Evolutionary conservation across 2,329 filamentous ascomycete species (phyloP).

Genomic region (Chaetomiaceae sp.): DNA sequence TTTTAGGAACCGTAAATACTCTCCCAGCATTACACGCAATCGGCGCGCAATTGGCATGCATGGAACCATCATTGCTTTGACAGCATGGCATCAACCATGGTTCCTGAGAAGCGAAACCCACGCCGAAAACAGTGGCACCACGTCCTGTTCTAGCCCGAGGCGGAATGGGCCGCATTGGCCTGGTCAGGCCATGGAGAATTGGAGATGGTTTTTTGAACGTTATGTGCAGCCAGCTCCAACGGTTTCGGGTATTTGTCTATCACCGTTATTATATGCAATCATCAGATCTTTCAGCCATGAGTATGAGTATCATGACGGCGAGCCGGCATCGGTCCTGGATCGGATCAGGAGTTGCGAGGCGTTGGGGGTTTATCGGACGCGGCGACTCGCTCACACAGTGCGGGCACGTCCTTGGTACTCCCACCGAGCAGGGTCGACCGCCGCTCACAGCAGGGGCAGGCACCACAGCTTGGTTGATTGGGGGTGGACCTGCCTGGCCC

Average conservation of each 20-base stretch:
- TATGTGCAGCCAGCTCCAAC: no score
- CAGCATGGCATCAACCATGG: no score
- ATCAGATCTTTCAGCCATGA: background rate
- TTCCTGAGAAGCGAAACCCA: background rate
- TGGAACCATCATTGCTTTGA: no score
- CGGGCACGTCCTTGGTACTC: background rate
- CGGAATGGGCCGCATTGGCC: no score
- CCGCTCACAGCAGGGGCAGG: slow-evolving; percentile 8
- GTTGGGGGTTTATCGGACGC: background rate
- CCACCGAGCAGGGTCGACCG: background rate
- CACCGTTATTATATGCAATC: no score
- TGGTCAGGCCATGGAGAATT: no score
- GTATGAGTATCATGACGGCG: background rate
- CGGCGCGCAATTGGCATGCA: no score
- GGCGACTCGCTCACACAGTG: slow-evolving; percentile 11
- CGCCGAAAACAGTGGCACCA: background rate
- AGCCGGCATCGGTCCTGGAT: slow-evolving; percentile 13
- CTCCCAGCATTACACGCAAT: no score
- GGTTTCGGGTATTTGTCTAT: no score
- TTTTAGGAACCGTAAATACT: no score
- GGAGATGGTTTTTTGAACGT: no score
- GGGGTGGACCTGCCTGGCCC: slow-evolving; percentile 3
- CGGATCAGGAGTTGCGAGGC: background rate
- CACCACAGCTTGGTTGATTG: slow-evolving; percentile 3
- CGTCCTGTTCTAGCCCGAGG: background rate